Base-by-base conservation (phyloP, 2,329 filamentous ascomycete genomes). In the Samsoniella hepiali region DNA sequence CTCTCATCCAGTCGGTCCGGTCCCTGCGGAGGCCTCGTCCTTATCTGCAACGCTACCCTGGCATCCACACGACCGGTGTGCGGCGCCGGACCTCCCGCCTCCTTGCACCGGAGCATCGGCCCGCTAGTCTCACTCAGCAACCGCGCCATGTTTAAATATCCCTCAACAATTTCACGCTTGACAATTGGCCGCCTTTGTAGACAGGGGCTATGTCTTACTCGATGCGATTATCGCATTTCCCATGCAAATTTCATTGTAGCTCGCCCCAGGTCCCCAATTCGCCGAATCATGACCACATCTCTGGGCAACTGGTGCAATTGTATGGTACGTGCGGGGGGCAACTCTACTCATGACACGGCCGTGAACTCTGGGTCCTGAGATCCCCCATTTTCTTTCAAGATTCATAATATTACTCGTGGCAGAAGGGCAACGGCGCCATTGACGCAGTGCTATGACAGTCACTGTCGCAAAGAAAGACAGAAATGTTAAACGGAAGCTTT, bases 121-220 rank as follows among this genome's bases (percentile, higher is more conserved):
- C 58, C 58, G 58, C 58, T 36, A 44, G 58, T 36, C 58, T 61
- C 58, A 61, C 36, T 59, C 57, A 59, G 57, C 57, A 22, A 50
- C 44, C 44, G 34, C 53, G 15, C 29, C 40, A 56, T 27, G 13
- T 42, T 9, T 27, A 45, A 29, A 2, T 59, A 42, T 59, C 57
- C 57, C 57, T 59, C 57, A 59, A 59, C 57, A 59, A 22, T 51
- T 59, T 59, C 45, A 36, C 13, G 8, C 27, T 15, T 34, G 13
- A n/a, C 17, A 51, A 22, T 11, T 40, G 44, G 31, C 11, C 42
- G 11, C 9, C 22, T 32, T 34, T 34, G 32, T 3, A n/a, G 9
- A 32, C 42, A n/a, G 54, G 55, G n/a, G 31, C 57, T 9, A 4
- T 11, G 7, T 42, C 22, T 51, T 40, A 50, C 34, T 22, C 36